Evolutionary conservation across 2,329 filamentous ascomycete species (phyloP).

Genomic region (Fusarium sp.): DNA sequence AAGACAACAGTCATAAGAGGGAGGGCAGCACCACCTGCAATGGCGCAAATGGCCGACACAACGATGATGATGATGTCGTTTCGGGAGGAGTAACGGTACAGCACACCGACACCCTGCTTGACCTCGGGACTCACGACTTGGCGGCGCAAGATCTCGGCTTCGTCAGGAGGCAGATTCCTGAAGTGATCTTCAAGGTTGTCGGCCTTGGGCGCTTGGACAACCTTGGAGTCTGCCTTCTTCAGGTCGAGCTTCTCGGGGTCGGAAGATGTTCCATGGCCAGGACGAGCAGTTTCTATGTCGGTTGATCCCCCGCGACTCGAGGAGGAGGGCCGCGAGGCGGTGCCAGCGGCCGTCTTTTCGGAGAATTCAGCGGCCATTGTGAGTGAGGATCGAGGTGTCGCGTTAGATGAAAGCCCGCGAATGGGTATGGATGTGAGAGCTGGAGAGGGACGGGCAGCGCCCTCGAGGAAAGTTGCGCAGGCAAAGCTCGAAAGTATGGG

Average conservation of each 20-base stretch:
- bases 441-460: slow-evolving; percentile 13
- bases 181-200: slow-evolving; percentile 65
- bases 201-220: slow-evolving; percentile 46
- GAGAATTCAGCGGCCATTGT: slow-evolving; percentile 38
- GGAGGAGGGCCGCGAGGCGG: slow-evolving; percentile 43
- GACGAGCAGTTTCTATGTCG: slow-evolving; percentile 33
- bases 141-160: slow-evolving; percentile 74
- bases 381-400: background rate
- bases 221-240: slow-evolving; percentile 59
- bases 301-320: slow-evolving; percentile 54
- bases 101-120: slow-evolving; percentile 71
- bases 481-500: background rate
- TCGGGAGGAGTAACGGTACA: slow-evolving; percentile 78
- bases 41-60: slow-evolving; percentile 72
- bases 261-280: slow-evolving; percentile 24
- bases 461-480: slow-evolving; percentile 8
- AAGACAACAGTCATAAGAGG: slow-evolving; percentile 88
- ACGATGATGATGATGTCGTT: slow-evolving; percentile 73
- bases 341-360: slow-evolving; percentile 43
- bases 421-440: background rate
- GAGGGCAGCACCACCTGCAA: slow-evolving; percentile 78
- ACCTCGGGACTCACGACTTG: slow-evolving; percentile 75
- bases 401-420: background rate
- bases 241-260: slow-evolving; percentile 43
- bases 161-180: slow-evolving; percentile 71